Base-by-base conservation (phyloP, 2,329 filamentous ascomycete species). In the Fusarium phyllophilum region DNA sequence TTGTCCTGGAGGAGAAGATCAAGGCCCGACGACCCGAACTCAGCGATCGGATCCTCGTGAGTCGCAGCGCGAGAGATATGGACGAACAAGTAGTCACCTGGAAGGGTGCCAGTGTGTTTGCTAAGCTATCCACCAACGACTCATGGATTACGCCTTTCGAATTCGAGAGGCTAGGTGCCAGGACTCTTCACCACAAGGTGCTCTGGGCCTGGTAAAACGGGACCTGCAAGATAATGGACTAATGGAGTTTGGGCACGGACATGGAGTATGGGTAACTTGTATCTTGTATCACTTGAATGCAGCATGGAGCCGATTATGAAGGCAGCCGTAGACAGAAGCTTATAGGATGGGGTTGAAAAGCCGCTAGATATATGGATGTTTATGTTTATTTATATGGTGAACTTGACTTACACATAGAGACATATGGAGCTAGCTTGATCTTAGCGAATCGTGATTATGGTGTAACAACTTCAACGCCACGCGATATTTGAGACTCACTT, bases 41-140 rank as follows among this genome's bases (percentile, higher is more conserved):
- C 49, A 82, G 83, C 26, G 90, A 92, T 38, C 85, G 86, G 68
- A 90, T 92, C 70, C 83, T 91, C 31, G 90, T 92, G 59, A 90
- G 89, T 70, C 86, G 88, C 69, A 96, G 87, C 87, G 96, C 96
- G 1, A 88, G 96, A 78, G 96, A 99, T 78, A 92, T 99, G 85
- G 96, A 99, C 83, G 94, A 96, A 68, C 95, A 98, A 83, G 95
- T 98, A n/a, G 93, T 98, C 60, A 92, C 92, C 14, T 99, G 96
- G 96, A 99, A 99, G 87, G 96, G 96, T 8, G 96, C 94, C 2
- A 97, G 95, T 80, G 95, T 99, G 22, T 99, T 98, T 86, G 95
- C 94, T 6, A 95, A 97, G 84, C 85, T 98, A 76, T 89, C 91
- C 51, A 95, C 94, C 22, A 98, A 98, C 83, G 96, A 99, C 82